Conservation (phyloP, 768 basidiomycete genomes). For the Rhodosporidiobolus odoratus region DNA sequence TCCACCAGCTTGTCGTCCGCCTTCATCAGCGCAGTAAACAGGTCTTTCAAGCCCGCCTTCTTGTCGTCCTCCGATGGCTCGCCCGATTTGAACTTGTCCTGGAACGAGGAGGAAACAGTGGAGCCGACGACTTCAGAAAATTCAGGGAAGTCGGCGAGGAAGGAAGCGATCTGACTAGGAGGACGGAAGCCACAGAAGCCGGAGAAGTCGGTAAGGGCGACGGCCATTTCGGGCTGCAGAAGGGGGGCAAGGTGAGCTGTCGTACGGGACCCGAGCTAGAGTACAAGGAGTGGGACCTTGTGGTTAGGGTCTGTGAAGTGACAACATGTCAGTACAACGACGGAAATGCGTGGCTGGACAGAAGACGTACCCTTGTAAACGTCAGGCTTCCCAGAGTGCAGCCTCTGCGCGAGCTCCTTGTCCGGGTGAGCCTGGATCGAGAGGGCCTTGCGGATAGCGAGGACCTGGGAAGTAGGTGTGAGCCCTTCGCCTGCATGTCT, state of each 20-base stretch:
- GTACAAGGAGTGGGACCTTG: conserved; percentile 53
- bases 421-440: conserved; percentile 91
- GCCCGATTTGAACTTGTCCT: conserved; percentile 55
- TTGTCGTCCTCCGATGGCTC: conserved; percentile 47
- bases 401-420: conserved; percentile 66
- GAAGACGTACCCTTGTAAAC: conserved; percentile 78
- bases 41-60: conserved; percentile 54
- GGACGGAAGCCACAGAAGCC: conserved; percentile 93
- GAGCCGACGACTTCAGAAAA: conserved; percentile 60
- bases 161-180: conserved; percentile 61
- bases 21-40: conserved; percentile 82
- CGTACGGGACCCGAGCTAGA: not conserved
- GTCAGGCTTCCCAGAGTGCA: conserved; percentile 65
- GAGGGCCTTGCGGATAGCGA: conserved; percentile 80
- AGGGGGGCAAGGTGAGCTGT: not conserved
- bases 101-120: conserved; percentile 51
- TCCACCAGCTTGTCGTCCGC: conserved; percentile 57
- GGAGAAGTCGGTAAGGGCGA: conserved; percentile 82
- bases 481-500: conserved; percentile 65
- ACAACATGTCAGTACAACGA: not conserved
- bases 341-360: too few species aligned
- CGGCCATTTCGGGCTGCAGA: conserved; percentile 82
- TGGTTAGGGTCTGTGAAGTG: conserved; percentile 70
- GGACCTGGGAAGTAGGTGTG: conserved; percentile 59
- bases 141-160: conserved; percentile 68